Base-by-base conservation (phyloP, 2,329 filamentous ascomycete genomes). In the Cyanodermella asteris region DNA sequence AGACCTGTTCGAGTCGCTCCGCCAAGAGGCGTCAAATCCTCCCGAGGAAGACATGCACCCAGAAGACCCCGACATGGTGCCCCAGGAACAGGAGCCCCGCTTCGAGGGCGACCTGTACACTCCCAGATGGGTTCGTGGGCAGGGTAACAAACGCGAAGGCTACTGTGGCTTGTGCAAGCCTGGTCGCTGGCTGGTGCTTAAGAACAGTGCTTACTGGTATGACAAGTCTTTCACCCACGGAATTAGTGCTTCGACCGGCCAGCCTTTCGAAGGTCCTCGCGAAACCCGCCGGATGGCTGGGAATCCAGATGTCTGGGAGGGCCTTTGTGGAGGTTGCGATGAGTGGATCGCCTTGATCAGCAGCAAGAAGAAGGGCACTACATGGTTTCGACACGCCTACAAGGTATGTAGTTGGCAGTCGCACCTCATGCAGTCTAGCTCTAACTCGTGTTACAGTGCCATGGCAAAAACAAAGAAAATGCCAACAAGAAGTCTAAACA, bases 201-300 rank as follows among this genome's bases (percentile, higher is more conserved):
- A 87, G 55, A 87, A 90, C 50, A 82, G 74, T 28, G 78, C 78
- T 5, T 91, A 78, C 46, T 90, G 80, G 78, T 90, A 90, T 47
- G 78, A 90, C 53, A 84, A 87, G 56, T 77, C 72, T 29, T 90
- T 87, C 45, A 78, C 74, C 3, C 80, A 90, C 41, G 78, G 78
- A 24, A 78, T 90, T 44, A 80, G 73, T 41, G 77, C 75, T 15
- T 72, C 74, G 4, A 84, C 77, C 1, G 77, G 78, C 13, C 70
- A 62, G 33, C 66, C 72, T 4, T 84, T 87, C 50, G 69, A 77
- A 42, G 69, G 74, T 36, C 78, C 78, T 3, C 65, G 73, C 32
- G 64, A 78, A 39, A 76, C 68, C 13, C 58, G 75, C 29, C 61
- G 76, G 24, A 78, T 76, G 54, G 74, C 81, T 42, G 72, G 73